Base-by-base conservation (phyloP, 1,284 basidiomycete species). In the Singerocomus inundabilis region DNA sequence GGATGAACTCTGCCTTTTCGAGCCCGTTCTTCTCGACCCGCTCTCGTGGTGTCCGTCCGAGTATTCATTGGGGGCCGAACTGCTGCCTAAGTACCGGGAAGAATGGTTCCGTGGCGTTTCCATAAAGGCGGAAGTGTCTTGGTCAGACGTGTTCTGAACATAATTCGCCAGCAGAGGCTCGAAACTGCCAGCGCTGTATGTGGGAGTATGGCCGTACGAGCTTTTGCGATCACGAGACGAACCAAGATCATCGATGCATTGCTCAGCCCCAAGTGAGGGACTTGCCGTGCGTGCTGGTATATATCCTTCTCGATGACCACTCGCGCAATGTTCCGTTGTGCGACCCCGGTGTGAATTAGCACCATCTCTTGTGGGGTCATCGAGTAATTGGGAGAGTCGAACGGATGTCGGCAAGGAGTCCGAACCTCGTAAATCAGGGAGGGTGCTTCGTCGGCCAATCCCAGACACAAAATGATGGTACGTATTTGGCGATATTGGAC, bases 291-390 rank as follows among this genome's bases (percentile, higher is more conserved):
- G 71, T 28, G 76, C 73, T 35, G 72, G 71, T 26, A 70, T 44
- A 54, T 81, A 80, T 11, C 77, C 77, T 32, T 57, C 62, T 25
- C 36, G 39, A 25, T 49, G 47, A 32, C 34, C 40, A 34, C 36
- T 28, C 25, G 34, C 21, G 28, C 21, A 54, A 62, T 63, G 56
- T 63, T 63, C 64, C 6, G 61, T 62, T 29, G 61, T 63, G 37
- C 73, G 78, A 15, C 79, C 80, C 0, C 71, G 71, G 57, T 81
- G 84, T 2, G 83, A 83, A 57, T 85, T 82, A 62, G 72, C 80
- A 15, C 65, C 62, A 7, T 48, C 49, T 32, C 44, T 55, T 35
- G 44, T 39, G 7, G 48, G 41, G 37, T 64, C 64, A 28, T 66
- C 67, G 12, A 50, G 51, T 6, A 45, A 48, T 29, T 56, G 57